Base-by-base conservation (phyloP, 768 basidiomycete genomes). In the Austroboletus festivus region DNA sequence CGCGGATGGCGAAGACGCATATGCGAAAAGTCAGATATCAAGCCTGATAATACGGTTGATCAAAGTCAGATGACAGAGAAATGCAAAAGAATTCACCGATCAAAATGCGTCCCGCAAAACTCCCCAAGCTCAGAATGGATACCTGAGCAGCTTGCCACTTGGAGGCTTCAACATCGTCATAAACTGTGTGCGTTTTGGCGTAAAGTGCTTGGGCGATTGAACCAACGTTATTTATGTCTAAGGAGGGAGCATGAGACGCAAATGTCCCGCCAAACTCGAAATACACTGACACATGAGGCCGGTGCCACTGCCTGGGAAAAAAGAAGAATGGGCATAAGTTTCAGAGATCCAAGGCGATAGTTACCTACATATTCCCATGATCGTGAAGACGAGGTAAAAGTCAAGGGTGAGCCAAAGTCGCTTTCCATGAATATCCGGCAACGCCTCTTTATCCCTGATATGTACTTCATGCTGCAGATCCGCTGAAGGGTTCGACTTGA, bases 141-240 rank as follows among this genome's bases (percentile, higher is more conserved):
- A 96, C 93, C 59, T 96, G 92, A 4, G 80, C 73, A 0, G 89
- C 82, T 70, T 96, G 93, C 80, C 83, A 86, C 45, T 78, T 75
- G 1, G 83, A 75, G 0, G 88, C 83, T 52, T 79, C 77, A 0
- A 77, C 61, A n/a, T 81, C 79, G 56, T 91, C 82, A 59, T 87
- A 92, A 3, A 72, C 59, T 0, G 77, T 67, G 39, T 83, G 76
- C 7, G 76, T 77, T 46, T 83, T 73, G 3, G 82, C 78, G 54
- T 81, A 85, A 23, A 87, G 70, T 0, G 74, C 84, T 58, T 87
- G 81, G 0, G 89, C 75, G 51, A 89, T 85, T 2, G 83, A 79
- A 15, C 90, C 88, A n/a, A 85, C 88, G 53, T 93, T 92, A 63
- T 91, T 92, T 67, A 93, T 92, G 59, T 83, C 85, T 86, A 47